Base-by-base conservation (phyloP, 2,329 filamentous ascomycete species). In the Hypoxylon sp. region DNA sequence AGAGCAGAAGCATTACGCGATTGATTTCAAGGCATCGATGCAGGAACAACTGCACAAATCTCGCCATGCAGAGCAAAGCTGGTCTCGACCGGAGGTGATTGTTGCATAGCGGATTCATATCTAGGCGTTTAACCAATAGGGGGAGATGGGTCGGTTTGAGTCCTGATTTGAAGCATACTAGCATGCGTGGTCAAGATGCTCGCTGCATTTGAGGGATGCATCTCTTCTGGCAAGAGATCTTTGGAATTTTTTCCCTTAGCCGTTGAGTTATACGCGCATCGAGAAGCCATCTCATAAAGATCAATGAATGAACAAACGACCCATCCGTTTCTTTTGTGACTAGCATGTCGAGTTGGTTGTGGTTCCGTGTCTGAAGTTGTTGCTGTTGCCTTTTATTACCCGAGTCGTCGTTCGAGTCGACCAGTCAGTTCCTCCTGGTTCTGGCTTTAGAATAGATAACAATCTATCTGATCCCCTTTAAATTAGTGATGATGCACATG, bases 221-320 rank as follows among this genome's bases (percentile, higher is more conserved):
- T 74, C 66, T 72, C 73, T 75, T 75, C 71, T 61, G 66, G 71
- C 52, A 74, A 68, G 73, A 66, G 70, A 68, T 73, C 55, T 67
- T 36, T 55, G 13, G 53, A 45, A 41, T 60, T 59, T 68, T 34
- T 41, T 9, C 61, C 38, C 14, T 43, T 63, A 49, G 53, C 11
- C n/a, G 49, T 55, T 48, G 32, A 55, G 49, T 51, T 67, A 58
- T 63, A 68, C 63, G 66, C 50, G 49, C 51, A 58, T 65, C 58
- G 38, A 70, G 58, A 51, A 70, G 57, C 62, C 70, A 70, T 69
- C 61, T 65, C 63, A 36, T 67, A 21, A 56, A 56, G 51, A 50
- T 59, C 53, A 53, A 67, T 61, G 59, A 65, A 53, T 65, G 34
- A 55, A 59, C 48, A 6, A 61, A 46, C 43, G 11, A 51, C 45